Evolutionary conservation across 371 early-diverging fungal genomes (phyloP).

Genomic region (Basidiobolus meristosporus): DNA sequence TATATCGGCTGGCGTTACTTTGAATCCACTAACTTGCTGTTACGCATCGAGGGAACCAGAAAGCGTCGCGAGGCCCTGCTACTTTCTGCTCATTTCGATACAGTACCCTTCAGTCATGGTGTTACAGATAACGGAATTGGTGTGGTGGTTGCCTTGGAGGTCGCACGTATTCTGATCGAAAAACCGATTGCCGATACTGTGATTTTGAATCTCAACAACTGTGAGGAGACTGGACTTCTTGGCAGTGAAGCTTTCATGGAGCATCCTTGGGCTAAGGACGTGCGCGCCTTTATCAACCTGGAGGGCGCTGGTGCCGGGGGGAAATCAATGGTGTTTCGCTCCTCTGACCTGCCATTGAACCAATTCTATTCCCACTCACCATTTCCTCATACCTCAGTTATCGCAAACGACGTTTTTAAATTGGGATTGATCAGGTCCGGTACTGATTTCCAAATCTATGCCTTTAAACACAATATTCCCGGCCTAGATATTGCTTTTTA

Average conservation of each 20-base stretch:
- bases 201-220: conserved; percentile 71
- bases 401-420: conserved; percentile 50
- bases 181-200: conserved; percentile 34
- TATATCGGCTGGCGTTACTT: no score
- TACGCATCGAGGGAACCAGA: conserved; percentile 29
- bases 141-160: conserved; percentile 50
- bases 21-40: conserved; percentile 27
- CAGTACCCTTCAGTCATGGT: conserved; percentile 62
- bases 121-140: conserved; percentile 74
- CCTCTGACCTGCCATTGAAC: no score
- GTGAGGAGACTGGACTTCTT: conserved; percentile 61
- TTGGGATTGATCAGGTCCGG: conserved; percentile 31
- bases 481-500: conserved; percentile 61
- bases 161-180: no score
- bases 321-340: conserved; percentile 44
- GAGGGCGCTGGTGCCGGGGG: conserved; percentile 72
- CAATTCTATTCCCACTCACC: no score
- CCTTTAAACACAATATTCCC: conserved; percentile 33
- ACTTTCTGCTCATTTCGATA: no score
- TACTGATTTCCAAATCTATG: no score
- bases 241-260: conserved; percentile 51
- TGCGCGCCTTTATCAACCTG: conserved; percentile 64
- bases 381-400: conserved; percentile 21
- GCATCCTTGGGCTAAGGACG: conserved; percentile 59
- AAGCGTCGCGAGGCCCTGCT: no score